Conservation (phyloP, 257 asterid genomes). For the Petrea volubilis region DNA sequence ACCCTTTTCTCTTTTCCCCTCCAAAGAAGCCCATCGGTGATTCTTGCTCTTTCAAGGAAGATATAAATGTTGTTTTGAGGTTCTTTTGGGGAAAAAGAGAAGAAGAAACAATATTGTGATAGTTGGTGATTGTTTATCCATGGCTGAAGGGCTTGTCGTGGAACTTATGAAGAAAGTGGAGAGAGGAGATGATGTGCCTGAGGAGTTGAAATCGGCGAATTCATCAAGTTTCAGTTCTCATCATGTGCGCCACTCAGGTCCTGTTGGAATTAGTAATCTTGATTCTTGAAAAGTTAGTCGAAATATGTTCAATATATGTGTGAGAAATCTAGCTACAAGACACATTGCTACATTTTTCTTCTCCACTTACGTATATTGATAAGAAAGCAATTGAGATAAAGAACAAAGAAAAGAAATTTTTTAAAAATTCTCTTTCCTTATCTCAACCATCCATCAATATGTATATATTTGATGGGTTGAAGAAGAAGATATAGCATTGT, state of each 20-base stretch:
- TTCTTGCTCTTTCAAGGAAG: constrained; percentile 26
- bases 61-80: constrained; percentile 42
- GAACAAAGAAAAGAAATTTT: no score
- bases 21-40: constrained; percentile 25
- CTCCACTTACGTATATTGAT: no score
- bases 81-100: constrained; percentile 40
- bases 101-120: constrained; percentile 47
- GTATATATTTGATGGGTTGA: constrained; percentile 67
- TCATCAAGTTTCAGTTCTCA: constrained; percentile 53
- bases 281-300: no score
- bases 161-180: constrained; percentile 53
- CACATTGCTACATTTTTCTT: no score
- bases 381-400: no score
- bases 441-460: no score
- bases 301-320: no score
- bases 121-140: constrained; percentile 44
- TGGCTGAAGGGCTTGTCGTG: constrained; percentile 43
- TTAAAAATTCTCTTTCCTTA: no score
- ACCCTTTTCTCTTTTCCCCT: constrained; percentile 42
- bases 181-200: constrained; percentile 53
- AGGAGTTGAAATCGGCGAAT: constrained; percentile 45
- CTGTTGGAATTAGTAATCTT: no score
- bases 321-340: no score
- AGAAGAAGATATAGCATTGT: constrained; percentile 54
- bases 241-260: constrained; percentile 50